phyloP scores from a whole-genome alignment of 257 asterid species.

The Nicotiana tabacum region DNA sequence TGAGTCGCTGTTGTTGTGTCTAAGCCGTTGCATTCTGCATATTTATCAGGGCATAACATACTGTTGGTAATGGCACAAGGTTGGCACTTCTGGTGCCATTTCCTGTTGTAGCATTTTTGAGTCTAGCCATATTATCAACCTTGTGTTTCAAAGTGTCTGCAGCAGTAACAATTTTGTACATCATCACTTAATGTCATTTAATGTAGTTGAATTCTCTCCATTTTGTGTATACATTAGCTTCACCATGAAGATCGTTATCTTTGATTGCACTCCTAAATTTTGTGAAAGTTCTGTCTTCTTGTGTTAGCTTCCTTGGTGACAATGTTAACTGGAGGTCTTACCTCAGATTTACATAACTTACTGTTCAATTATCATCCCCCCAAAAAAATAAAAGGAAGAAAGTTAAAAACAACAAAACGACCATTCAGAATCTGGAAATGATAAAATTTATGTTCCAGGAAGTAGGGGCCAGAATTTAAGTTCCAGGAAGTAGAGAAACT shows the following conservation, averaged over 20 bases:
- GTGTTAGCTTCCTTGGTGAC: not conserved
- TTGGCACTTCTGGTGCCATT: not conserved
- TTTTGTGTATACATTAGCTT: not conserved
- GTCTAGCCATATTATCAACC: not conserved
- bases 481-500: not conserved
- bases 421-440: not conserved
- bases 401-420: no score
- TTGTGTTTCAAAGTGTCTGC: not conserved
- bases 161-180: no score
- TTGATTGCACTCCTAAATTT: not conserved
- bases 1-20: not conserved
- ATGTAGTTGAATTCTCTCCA: not conserved
- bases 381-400: no score
- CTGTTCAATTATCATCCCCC: no score
- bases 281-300: not conserved
- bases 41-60: not conserved
- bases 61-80: not conserved
- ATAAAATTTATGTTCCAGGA: not conserved
- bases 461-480: not conserved
- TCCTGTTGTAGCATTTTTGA: not conserved
- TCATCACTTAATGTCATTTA: no score
- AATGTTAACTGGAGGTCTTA: not conserved
- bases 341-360: no score
- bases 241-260: not conserved
- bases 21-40: not conserved